Evolutionary conservation across 371 early-diverging fungal genomes (phyloP).

Genomic region (Sporodiniella umbellata): DNA sequence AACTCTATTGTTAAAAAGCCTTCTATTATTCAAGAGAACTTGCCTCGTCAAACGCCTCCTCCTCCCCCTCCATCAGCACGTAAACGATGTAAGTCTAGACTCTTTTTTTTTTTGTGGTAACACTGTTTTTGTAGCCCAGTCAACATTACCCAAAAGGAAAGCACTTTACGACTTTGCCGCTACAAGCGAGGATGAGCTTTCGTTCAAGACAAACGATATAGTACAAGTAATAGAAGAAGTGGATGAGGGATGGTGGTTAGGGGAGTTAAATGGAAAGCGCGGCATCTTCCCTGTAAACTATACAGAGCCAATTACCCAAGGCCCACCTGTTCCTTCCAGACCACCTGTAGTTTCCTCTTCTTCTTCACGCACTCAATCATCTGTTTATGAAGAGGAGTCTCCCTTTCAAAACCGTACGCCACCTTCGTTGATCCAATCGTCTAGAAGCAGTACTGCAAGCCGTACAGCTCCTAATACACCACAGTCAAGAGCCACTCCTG

Average conservation of each 20-base stretch:
- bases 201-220: slow-evolving; percentile 66
- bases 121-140: no score
- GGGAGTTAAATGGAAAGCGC: slow-evolving; percentile 54
- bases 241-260: slow-evolving; percentile 88
- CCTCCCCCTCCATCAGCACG: slow-evolving; percentile 12
- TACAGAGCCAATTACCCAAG: slow-evolving; percentile 37
- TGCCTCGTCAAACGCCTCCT: no score
- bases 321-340: slow-evolving; percentile 3
- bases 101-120: not conserved
- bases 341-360: not conserved
- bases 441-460: not conserved
- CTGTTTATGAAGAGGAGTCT: no score
- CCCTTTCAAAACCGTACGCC: not conserved
- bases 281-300: slow-evolving; percentile 91
- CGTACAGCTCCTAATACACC: slow-evolving; percentile 12
- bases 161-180: slow-evolving; percentile 72
- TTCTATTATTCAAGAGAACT: slow-evolving; percentile 1
- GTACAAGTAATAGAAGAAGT: slow-evolving; percentile 72
- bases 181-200: slow-evolving; percentile 62
- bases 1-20: not conserved
- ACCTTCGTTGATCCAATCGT: not conserved
- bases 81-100: slow-evolving; percentile 10
- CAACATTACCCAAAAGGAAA: slow-evolving; percentile 12
- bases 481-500: not conserved
- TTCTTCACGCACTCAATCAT: not conserved